Percentiles rank a stretch among this genome's conserved stretches.
phyloP scores from a whole-genome alignment of 805 yeast genomes.

The Cephaloascus fragrans region DNA sequence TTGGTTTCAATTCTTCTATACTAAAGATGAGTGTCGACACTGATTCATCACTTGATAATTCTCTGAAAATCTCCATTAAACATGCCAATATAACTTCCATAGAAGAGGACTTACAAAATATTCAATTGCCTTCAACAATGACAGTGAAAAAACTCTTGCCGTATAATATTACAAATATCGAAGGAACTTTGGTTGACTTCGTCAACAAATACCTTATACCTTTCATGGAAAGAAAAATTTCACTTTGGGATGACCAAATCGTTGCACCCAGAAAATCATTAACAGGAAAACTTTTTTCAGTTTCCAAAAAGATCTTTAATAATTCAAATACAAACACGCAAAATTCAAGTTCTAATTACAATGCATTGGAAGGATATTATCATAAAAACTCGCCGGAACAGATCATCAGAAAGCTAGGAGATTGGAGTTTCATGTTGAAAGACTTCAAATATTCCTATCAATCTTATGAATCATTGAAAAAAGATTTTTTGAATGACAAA shows the following conservation, averaged over 20 bases:
- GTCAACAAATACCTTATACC: slow-evolving; percentile 52
- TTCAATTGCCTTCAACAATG: slow-evolving; percentile 13
- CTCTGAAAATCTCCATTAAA: slow-evolving; percentile 1
- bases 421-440: slow-evolving; percentile 84
- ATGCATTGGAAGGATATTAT: slow-evolving; percentile 46
- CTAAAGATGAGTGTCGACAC: not conserved
- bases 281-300: slow-evolving; percentile 64
- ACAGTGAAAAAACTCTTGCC: slow-evolving; percentile 5
- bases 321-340: slow-evolving; percentile 9
- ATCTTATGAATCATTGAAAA: slow-evolving; percentile 72
- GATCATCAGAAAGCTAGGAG: slow-evolving; percentile 73
- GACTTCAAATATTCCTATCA: slow-evolving; percentile 80
- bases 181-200: slow-evolving; percentile 33
- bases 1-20: slow-evolving; percentile 17
- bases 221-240: slow-evolving; percentile 76
- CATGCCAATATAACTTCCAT: slow-evolving; percentile 26
- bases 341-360: slow-evolving; percentile 26
- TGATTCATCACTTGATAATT: not conserved
- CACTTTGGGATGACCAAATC: slow-evolving; percentile 77
- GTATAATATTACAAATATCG: slow-evolving; percentile 27
- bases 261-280: slow-evolving; percentile 69
- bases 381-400: slow-evolving; percentile 59
- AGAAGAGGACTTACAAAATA: slow-evolving; percentile 38
- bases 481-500: slow-evolving; percentile 67
- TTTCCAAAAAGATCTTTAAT: slow-evolving; percentile 46